Conservation (phyloP, 2,329 filamentous ascomycete species). For the Alternaria panax region DNA sequence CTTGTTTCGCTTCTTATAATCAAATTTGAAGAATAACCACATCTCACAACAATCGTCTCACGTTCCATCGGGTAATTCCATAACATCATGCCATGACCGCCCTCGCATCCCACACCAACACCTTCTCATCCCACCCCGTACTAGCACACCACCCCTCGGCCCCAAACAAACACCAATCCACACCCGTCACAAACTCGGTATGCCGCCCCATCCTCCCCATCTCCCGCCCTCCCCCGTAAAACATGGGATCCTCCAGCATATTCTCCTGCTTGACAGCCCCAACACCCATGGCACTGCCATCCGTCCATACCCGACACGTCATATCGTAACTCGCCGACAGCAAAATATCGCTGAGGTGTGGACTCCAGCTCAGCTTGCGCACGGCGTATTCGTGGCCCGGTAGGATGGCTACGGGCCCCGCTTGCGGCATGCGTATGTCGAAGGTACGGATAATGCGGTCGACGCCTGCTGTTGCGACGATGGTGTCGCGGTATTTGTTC, state of each 20-base stretch:
- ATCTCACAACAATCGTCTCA: background rate
- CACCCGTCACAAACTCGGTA: slow-evolving; percentile 94
- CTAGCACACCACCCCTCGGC: slow-evolving; percentile 95
- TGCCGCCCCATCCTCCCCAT: slow-evolving; percentile 89
- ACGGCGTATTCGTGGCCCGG: slow-evolving; percentile 92
- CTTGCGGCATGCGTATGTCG: slow-evolving; percentile 79
- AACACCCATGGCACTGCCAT: slow-evolving; percentile 66
- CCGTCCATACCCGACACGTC: slow-evolving; percentile 94
- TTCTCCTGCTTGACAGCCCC: slow-evolving; percentile 44
- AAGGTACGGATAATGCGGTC: slow-evolving; percentile 88
- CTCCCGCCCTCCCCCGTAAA: slow-evolving; percentile 67
- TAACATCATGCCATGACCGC: slow-evolving; percentile 60
- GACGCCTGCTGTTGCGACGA: slow-evolving; percentile 88
- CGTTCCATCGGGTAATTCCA: background rate
- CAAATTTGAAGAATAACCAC: background rate
- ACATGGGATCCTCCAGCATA: slow-evolving; percentile 48
- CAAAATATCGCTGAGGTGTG: slow-evolving; percentile 87
- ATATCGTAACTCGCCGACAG: slow-evolving; percentile 96
- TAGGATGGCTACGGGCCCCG: slow-evolving; percentile 76
- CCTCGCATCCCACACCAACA: slow-evolving; percentile 91
- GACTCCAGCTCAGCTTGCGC: slow-evolving; percentile 85
- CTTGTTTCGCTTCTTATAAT: background rate
- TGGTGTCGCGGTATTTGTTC: slow-evolving; percentile 93
- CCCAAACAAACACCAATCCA: slow-evolving; percentile 98
- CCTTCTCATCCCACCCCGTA: slow-evolving; percentile 90